Conservation (phyloP, 129 eudicot genomes). For the carrot (Daucus carota) region DH1_v3.0 NC_030383.2:5318501-5319000, state of each 20-base stretch:
- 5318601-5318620: slow-evolving; percentile 45
- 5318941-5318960: slow-evolving; percentile 62
- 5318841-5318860: slow-evolving; percentile 26
- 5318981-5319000: slow-evolving; percentile 72
- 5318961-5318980: slow-evolving; percentile 86
- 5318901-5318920: slow-evolving; percentile 41
- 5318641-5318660: slow-evolving; percentile 85
- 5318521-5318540: slow-evolving; percentile 75
- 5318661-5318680: slow-evolving; percentile 44
- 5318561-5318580: slow-evolving; percentile 96
- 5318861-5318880: slow-evolving; percentile 84
- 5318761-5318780: slow-evolving; percentile 73
- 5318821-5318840: not conserved
- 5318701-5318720: slow-evolving; percentile 86
- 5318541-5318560: slow-evolving; percentile 64
- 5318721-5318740: slow-evolving; percentile 64
- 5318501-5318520: slow-evolving; percentile 81
- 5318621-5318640: slow-evolving; percentile 63
- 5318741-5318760: slow-evolving; percentile 77
- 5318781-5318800: slow-evolving; percentile 48
- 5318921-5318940: slow-evolving; percentile 53
- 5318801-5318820: slow-evolving; percentile 47
- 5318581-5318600: slow-evolving; percentile 81
- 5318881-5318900: slow-evolving; percentile 54
- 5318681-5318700: slow-evolving; percentile 77